phyloP scores from a whole-genome alignment of 2,329 filamentous ascomycete species.

The Dactylellina leptospora region DNA sequence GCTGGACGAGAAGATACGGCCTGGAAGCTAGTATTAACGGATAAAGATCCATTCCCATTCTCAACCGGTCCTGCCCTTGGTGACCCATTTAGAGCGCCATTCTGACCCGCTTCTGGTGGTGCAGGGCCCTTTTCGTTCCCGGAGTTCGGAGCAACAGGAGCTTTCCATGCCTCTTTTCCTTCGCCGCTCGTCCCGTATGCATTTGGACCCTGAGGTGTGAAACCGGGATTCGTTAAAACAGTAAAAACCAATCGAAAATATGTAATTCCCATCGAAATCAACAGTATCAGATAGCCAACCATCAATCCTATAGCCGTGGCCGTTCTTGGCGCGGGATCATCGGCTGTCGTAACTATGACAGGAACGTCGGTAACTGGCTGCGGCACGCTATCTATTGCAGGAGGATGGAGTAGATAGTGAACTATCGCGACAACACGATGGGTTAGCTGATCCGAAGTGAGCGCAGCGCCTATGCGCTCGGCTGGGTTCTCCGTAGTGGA shows the following conservation, averaged over 20 bases:
- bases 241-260: conserved; percentile 77
- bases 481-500: conserved; percentile 20
- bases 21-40: conserved; percentile 26
- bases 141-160: conserved; percentile 15
- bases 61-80: not conserved
- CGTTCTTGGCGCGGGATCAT: conserved; percentile 23
- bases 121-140: conserved; percentile 22
- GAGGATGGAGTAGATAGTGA: conserved; percentile 44
- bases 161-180: conserved; percentile 43
- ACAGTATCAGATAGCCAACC: conserved; percentile 75
- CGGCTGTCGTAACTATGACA: conserved; percentile 15
- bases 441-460: conserved; percentile 27
- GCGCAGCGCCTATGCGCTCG: not conserved
- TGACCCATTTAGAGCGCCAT: conserved; percentile 4
- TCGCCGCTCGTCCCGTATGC: conserved; percentile 42
- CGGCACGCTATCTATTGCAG: conserved; percentile 3
- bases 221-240: conserved; percentile 75
- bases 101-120: not conserved
- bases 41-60: conserved; percentile 10
- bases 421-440: conserved; percentile 22
- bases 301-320: conserved; percentile 75
- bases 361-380: conserved; percentile 14
- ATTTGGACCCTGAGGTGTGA: conserved; percentile 70
- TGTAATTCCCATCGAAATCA: conserved; percentile 71
- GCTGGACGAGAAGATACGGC: conserved; percentile 26